Evolutionary conservation across 1,284 basidiomycete genomes (phyloP).

Genomic region (Malassezia japonica): DNA sequence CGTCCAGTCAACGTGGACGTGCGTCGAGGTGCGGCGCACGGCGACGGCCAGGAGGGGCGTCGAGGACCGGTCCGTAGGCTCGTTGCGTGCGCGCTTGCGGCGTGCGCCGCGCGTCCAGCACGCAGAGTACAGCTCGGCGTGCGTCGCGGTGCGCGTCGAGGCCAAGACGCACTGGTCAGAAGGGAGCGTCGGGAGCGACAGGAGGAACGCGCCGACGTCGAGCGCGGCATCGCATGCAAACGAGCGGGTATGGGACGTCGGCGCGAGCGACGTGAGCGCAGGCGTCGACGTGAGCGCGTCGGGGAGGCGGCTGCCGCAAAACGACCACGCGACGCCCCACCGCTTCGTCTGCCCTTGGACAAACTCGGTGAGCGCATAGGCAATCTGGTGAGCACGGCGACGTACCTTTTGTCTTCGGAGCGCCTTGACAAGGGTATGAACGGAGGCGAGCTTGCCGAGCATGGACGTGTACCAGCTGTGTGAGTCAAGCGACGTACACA

Average conservation of each 20-base stretch:
- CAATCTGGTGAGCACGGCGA: slow-evolving; percentile 53
- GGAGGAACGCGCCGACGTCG: background rate
- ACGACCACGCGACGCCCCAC: slow-evolving; percentile 83
- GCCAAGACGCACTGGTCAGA: background rate
- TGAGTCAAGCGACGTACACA: background rate
- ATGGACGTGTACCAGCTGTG: slow-evolving; percentile 73
- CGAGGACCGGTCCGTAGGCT: background rate
- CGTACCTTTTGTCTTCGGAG: slow-evolving; percentile 49
- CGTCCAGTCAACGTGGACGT: slow-evolving; percentile 6
- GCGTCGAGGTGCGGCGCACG: background rate
- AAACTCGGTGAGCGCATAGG: slow-evolving; percentile 70
- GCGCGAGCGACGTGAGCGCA: background rate
- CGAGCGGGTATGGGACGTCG: too few relatives aligned
- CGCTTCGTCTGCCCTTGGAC: slow-evolving; percentile 73
- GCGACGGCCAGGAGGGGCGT: slow-evolving; percentile 1
- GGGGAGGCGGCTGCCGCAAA: slow-evolving; percentile 55
- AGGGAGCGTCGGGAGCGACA: background rate
- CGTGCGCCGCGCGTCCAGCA: slow-evolving; percentile 18
- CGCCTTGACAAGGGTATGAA: slow-evolving; percentile 57
- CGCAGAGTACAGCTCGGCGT: background rate
- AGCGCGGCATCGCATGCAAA: background rate
- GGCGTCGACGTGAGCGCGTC: slow-evolving; percentile 8
- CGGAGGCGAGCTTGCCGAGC: slow-evolving; percentile 71
- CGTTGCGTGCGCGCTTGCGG: slow-evolving; percentile 8
- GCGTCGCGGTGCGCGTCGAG: too few relatives aligned